Percentiles rank a stretch among this genome's conserved stretches.
These are phyloP conservation scores for Saraca asoca DNA, from an alignment of 331 rosid species.

Conservation along the genomic window DNA sequence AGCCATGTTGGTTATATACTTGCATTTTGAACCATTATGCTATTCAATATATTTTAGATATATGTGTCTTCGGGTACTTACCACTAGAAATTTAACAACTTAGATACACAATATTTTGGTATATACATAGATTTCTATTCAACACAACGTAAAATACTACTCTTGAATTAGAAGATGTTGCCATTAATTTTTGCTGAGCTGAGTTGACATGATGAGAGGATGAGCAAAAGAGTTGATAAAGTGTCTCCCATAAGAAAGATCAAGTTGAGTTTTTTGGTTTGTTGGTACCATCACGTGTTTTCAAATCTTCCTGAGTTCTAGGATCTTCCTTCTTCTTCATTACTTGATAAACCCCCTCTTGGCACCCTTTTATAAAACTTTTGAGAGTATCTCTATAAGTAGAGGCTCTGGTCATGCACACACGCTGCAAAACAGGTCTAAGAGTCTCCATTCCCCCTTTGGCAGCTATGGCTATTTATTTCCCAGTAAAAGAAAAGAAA, in stretches of 20 bases:
- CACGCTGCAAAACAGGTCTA: too few relatives aligned
- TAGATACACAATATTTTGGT: background rate
- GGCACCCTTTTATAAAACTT: constrained; percentile 62
- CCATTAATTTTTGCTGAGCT: background rate
- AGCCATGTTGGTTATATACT: too few relatives aligned
- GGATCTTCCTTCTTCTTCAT: too few relatives aligned
- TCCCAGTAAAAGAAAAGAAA: too few relatives aligned
- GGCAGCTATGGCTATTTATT: constrained; percentile 50
- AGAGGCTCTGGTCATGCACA: too few relatives aligned
- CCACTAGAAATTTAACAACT: background rate
- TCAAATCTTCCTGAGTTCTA: too few relatives aligned
- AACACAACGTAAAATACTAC: background rate
- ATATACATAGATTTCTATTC: background rate
- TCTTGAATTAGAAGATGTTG: background rate
- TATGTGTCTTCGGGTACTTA: too few relatives aligned
- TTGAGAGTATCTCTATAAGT: constrained; percentile 55
- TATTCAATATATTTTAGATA: too few relatives aligned
- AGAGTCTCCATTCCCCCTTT: too few relatives aligned
- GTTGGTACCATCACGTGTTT: background rate
- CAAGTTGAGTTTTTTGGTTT: background rate
- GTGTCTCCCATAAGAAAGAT: background rate
- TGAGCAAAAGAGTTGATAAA: background rate
- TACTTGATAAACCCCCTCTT: constrained; percentile 56
- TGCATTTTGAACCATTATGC: too few relatives aligned
- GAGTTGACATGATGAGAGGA: background rate